Conservation (phyloP, 805 yeast species). For the Kuraishia borneana region DNA sequence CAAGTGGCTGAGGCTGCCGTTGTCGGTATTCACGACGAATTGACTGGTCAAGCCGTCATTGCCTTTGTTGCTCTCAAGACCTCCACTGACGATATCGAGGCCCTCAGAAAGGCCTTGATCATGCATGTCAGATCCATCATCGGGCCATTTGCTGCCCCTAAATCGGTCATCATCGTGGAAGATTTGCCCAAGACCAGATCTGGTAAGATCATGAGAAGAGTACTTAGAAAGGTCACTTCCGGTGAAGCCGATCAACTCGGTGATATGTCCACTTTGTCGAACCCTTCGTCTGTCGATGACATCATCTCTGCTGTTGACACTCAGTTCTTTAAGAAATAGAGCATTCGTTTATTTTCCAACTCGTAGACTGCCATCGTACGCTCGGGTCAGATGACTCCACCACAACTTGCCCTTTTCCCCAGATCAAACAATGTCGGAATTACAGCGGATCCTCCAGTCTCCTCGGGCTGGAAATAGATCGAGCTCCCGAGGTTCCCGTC, state of each 20-base stretch:
- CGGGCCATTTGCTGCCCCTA: conserved; percentile 96
- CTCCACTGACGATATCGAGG: conserved; percentile 34
- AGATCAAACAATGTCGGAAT: conserved; percentile 3
- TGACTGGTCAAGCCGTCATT: conserved; percentile 95
- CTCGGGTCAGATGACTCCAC: too few relatives aligned
- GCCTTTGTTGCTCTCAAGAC: conserved; percentile 83
- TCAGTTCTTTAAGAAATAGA: conserved; percentile 23
- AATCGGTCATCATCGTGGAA: conserved; percentile 64
- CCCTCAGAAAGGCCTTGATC: conserved; percentile 61
- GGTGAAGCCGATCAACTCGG: conserved; percentile 92
- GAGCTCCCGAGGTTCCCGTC: conserved; percentile 1
- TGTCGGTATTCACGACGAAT: conserved; percentile 87
- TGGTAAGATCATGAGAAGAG: conserved; percentile 98
- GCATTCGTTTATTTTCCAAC: too few relatives aligned
- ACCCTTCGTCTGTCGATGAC: conserved; percentile 74
- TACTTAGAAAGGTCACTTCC: conserved; percentile 83
- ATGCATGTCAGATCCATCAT: conserved; percentile 86
- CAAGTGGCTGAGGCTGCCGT: conserved; percentile 93
- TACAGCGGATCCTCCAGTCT: conserved; percentile 4
- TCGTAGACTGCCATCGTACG: too few relatives aligned
- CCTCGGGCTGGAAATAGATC: conserved; percentile 4
- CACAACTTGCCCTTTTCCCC: not conserved
- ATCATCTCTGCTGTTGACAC: conserved; percentile 58
- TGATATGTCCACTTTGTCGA: conserved; percentile 80
- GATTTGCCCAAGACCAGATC: conserved; percentile 98